Percentiles rank a stretch among this genome's conserved stretches.
These are phyloP conservation scores for Geosmithia morbida DNA, from an alignment of 2,329 filamentous ascomycete species.

Conservation along the genomic window DNA sequence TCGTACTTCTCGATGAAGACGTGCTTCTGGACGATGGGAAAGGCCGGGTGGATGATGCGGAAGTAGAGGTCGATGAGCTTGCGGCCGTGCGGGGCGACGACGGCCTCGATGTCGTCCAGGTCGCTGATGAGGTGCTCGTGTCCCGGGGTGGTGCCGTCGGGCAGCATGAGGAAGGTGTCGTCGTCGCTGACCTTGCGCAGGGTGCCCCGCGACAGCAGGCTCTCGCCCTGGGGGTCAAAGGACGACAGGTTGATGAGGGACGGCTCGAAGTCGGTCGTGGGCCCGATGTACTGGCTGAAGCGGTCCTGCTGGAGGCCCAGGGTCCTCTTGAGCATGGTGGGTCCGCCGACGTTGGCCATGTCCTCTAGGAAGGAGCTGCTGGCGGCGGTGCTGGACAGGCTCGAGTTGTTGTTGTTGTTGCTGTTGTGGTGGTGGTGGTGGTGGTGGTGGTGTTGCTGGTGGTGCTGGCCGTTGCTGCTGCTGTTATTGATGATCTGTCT, in stretches of 20 bases:
- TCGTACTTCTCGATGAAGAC: constrained; percentile 70
- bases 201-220: constrained; percentile 51
- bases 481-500: constrained; percentile 15
- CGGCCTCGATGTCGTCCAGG: constrained; percentile 56
- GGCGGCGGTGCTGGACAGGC: constrained; percentile 45
- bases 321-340: constrained; percentile 51
- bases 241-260: constrained; percentile 69
- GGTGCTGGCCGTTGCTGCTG: no score
- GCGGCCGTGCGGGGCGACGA: constrained; percentile 65
- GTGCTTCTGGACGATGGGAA: constrained; percentile 70
- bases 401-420: constrained; percentile 41
- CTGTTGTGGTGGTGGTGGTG: no score
- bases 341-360: constrained; percentile 55
- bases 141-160: constrained; percentile 58
- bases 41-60: constrained; percentile 63
- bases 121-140: constrained; percentile 57
- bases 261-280: constrained; percentile 72
- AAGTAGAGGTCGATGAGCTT: constrained; percentile 72
- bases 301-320: constrained; percentile 65
- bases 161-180: constrained; percentile 70
- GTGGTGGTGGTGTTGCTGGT: no score
- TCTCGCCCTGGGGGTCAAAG: constrained; percentile 73
- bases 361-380: constrained; percentile 54
- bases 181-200: constrained; percentile 63
- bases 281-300: constrained; percentile 71